phyloP scores from a whole-genome alignment of 1,284 basidiomycete species.

The Megacollybia platyphylla region DNA sequence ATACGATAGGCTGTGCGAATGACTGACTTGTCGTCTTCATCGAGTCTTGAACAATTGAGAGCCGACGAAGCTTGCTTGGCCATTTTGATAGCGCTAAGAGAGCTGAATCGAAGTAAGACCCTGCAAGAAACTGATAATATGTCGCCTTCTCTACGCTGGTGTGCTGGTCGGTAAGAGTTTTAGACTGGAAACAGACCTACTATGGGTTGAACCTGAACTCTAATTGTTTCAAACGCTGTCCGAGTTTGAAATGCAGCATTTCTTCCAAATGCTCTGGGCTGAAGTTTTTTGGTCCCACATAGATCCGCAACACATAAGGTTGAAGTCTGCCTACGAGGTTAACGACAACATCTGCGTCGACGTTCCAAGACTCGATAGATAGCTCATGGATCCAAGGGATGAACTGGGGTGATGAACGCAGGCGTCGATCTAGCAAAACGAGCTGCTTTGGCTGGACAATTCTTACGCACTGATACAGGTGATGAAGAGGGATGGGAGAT shows the following conservation, averaged over 20 bases:
- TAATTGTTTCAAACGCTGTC: conserved; percentile 22
- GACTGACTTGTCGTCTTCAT: conserved; percentile 20
- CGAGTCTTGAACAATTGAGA: conserved; percentile 61
- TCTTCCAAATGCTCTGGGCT: conserved; percentile 54
- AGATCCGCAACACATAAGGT: conserved; percentile 34
- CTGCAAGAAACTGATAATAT: conserved; percentile 59
- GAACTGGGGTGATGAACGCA: conserved; percentile 19
- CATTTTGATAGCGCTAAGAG: conserved; percentile 41
- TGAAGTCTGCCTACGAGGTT: conserved; percentile 40
- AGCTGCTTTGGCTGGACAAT: conserved; percentile 31
- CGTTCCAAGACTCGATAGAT: conserved; percentile 40
- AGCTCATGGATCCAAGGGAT: conserved; percentile 30
- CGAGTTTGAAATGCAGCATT: conserved; percentile 25
- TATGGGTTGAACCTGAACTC: conserved; percentile 55
- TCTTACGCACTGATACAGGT: conserved; percentile 37
- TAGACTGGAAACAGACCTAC: conserved; percentile 24
- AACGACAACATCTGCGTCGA: conserved; percentile 50
- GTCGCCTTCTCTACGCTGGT: conserved; percentile 50
- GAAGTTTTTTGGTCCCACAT: conserved; percentile 51
- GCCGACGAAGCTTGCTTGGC: conserved; percentile 30
- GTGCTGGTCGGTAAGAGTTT: background rate
- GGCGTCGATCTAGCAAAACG: conserved; percentile 30
- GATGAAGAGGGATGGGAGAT: conserved; percentile 33
- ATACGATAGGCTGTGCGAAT: conserved; percentile 68
- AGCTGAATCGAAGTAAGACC: conserved; percentile 57